Conservation (phyloP, 805 yeast genomes). For the Pichia paraexigua region DNA sequence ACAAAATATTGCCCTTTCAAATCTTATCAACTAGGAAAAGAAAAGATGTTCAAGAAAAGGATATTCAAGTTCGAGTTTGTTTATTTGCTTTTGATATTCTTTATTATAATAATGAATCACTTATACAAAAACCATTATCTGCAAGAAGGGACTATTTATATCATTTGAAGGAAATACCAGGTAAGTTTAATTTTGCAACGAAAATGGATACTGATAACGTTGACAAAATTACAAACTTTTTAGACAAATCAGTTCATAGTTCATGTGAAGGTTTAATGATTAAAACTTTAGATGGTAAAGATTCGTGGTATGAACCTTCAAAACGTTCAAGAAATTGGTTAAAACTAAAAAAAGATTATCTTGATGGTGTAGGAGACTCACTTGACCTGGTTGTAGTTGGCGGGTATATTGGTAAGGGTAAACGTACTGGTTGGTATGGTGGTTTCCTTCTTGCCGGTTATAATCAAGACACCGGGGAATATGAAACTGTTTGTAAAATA, state of each 20-base stretch:
- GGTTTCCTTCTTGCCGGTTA: constrained; percentile 89
- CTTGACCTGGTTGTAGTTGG: constrained; percentile 90
- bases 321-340: constrained; percentile 94
- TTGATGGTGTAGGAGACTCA: constrained; percentile 94
- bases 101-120: constrained; percentile 62
- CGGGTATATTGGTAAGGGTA: constrained; percentile 89
- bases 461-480: constrained; percentile 85
- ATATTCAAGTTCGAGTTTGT: constrained; percentile 86
- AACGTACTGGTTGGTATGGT: constrained; percentile 91
- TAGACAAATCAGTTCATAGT: constrained; percentile 84
- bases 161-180: constrained; percentile 53
- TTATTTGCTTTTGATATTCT: constrained; percentile 86
- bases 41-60: constrained; percentile 81
- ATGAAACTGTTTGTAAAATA: constrained; percentile 91
- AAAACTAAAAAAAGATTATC: constrained; percentile 88
- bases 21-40: constrained; percentile 88
- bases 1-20: constrained; percentile 90
- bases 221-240: constrained; percentile 70
- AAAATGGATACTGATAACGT: constrained; percentile 59
- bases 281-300: constrained; percentile 73
- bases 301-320: constrained; percentile 86
- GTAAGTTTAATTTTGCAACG: constrained; percentile 78
- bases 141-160: constrained; percentile 62
- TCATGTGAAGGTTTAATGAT: constrained; percentile 97
- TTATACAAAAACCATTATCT: constrained; percentile 56